Base-by-base conservation (phyloP, 805 yeast species). In the Wickerhamomyces strasburgensis region DNA sequence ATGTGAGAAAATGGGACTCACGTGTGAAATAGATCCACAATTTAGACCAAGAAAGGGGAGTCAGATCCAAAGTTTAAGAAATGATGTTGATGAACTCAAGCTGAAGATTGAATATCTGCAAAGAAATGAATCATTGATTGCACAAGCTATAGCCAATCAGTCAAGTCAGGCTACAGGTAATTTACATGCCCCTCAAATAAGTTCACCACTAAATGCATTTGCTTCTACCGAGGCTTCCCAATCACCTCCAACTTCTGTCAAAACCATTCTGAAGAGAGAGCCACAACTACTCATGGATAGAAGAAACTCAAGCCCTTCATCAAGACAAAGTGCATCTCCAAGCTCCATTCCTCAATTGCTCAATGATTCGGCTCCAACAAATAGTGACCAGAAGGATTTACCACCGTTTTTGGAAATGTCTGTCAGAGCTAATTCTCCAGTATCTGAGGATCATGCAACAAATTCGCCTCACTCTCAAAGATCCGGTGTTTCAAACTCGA, bases 41-140 rank as follows among this genome's bases (percentile, higher is more conserved):
- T 89, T 87, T 59, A 73, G 88, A 52, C 96, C 97, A 4, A 81
- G 85, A 49, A 88, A 87, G 59, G 96, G 96, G 1, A 81, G 90
- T 2, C 96, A 88, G 58, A 79, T 88, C 19, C 95, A 87, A 50
- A 72, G 81, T 37, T 64, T 89, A 50, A 73, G 88, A 48, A 84
- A 84, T 49, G 97, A 89, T 49, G 88, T 87, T 5, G 89, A 84
- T 52, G 90, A 82, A 47, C 62, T 87, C 47, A 78, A 81, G 49
- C 68, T 81, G 29, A 80, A 83, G 63, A 78, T 84, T 48, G 86
- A 81, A 51, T 70, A 72, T 59, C 58, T 80, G 31, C 71, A 75
- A 27, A 71, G 76, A 54, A 82, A 79, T 62, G 90, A 82, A 60
- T 71, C 75, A 18, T 58, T 83, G 5, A 72, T 83, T 28, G 76